phyloP scores from a whole-genome alignment of 1,139 yeast genomes.

The Magnusiomyces tetraspermus region DNA sequence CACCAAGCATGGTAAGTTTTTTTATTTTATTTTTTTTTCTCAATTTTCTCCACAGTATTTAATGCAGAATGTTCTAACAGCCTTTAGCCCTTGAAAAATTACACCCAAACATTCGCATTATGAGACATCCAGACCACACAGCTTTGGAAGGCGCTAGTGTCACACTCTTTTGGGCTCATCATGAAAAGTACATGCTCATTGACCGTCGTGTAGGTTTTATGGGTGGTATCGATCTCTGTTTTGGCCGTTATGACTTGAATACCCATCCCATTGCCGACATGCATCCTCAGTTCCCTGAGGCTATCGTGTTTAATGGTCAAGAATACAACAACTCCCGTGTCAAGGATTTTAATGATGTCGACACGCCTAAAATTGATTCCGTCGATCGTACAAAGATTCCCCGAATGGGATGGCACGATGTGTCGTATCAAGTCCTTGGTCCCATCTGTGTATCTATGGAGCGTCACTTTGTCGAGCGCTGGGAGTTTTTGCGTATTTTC shows the following conservation, averaged over 20 bases:
- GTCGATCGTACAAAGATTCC: slow-evolving; percentile 15
- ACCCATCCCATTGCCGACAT: slow-evolving; percentile 36
- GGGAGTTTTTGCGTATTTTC: slow-evolving; percentile 17
- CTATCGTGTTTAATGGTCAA: slow-evolving; percentile 16
- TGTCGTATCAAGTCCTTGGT: slow-evolving; percentile 16
- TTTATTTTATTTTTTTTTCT: background rate
- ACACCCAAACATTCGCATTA: slow-evolving; percentile 51
- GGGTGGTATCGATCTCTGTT: slow-evolving; percentile 57
- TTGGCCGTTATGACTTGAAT: slow-evolving; percentile 54
- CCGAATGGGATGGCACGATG: slow-evolving; percentile 20
- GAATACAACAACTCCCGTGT: slow-evolving; percentile 18
- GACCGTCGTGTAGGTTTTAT: slow-evolving; percentile 51
- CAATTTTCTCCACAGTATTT: too few species aligned
- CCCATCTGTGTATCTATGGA: slow-evolving; percentile 17
- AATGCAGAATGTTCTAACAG: too few species aligned
- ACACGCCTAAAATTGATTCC: slow-evolving; percentile 15
- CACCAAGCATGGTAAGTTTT: slow-evolving; percentile 39
- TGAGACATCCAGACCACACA: slow-evolving; percentile 54
- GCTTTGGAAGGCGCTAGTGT: slow-evolving; percentile 37
- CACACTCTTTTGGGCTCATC: slow-evolving; percentile 64
- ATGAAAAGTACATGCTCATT: slow-evolving; percentile 48
- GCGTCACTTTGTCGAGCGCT: slow-evolving; percentile 18
- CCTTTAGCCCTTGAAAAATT: slow-evolving; percentile 41
- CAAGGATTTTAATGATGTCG: slow-evolving; percentile 15
- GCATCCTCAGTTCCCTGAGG: slow-evolving; percentile 16